A percentile compares a stretch with the other conserved stretches of the same genome.
phyloP scores from a whole-genome alignment of 306 rosid species.

The Urtica urens region DNA sequence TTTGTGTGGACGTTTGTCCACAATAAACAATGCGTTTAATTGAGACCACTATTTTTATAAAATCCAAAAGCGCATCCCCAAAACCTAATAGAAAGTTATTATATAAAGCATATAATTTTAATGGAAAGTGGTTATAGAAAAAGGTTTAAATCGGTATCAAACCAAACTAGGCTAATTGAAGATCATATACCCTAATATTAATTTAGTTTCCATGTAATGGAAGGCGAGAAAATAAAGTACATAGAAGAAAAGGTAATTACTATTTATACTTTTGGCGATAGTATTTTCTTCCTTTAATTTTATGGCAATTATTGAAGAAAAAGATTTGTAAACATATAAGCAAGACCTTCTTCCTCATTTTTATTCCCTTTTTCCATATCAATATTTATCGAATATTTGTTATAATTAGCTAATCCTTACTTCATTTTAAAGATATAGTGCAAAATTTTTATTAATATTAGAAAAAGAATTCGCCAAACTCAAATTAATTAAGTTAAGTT shows the following conservation, averaged over 20 bases:
- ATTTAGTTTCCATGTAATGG: no score
- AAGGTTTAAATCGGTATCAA: not conserved
- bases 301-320: not conserved
- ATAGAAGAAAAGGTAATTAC: not conserved
- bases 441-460: no score
- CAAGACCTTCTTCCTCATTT: not conserved
- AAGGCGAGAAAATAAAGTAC: no score
- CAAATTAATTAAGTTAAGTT: no score
- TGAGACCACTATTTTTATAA: not conserved
- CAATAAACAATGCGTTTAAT: not conserved
- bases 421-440: no score
- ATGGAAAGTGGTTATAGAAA: constrained; percentile 1
- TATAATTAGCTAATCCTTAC: no score
- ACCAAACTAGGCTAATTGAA: not conserved
- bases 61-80: constrained; percentile 1
- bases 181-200: not conserved
- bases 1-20: not conserved
- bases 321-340: not conserved
- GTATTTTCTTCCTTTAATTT: not conserved
- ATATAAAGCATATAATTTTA: constrained; percentile 4
- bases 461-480: no score
- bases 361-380: not conserved
- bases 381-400: no score
- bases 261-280: not conserved
- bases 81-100: not conserved